These are phyloP conservation scores for Ogataea paraovalis DNA, from an alignment of 805 yeast genomes.

Conservation along the genomic window DNA sequence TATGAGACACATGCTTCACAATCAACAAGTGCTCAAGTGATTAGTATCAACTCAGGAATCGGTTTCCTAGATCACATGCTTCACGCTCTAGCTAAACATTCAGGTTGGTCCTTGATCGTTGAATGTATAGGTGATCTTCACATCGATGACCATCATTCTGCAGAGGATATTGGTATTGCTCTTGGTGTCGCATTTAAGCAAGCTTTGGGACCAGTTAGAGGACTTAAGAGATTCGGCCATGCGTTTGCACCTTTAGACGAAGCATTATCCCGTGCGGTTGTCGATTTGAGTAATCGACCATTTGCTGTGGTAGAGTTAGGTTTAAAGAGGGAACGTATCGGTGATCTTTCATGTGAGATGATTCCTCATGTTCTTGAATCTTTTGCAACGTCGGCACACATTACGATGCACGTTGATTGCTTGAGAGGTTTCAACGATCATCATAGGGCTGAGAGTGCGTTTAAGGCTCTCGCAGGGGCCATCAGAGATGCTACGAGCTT, in stretches of 20 bases:
- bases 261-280: conserved; percentile 93
- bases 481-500: conserved; percentile 77
- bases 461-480: conserved; percentile 93
- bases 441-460: conserved; percentile 93
- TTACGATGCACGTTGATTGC: conserved; percentile 93
- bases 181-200: conserved; percentile 84
- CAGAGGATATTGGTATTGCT: conserved; percentile 94
- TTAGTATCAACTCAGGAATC: conserved; percentile 82
- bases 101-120: conserved; percentile 90
- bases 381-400: conserved; percentile 87
- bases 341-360: conserved; percentile 92
- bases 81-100: conserved; percentile 93
- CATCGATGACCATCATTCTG: conserved; percentile 95
- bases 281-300: conserved; percentile 91
- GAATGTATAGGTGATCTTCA: conserved; percentile 93
- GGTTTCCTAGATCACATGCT: conserved; percentile 97
- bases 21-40: conserved; percentile 63
- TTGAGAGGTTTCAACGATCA: conserved; percentile 93
- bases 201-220: conserved; percentile 85
- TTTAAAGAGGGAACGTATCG: conserved; percentile 86
- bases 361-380: conserved; percentile 95
- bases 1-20: conserved; percentile 52
- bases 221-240: conserved; percentile 87
- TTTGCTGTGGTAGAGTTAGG: conserved; percentile 88
- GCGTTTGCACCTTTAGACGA: conserved; percentile 97